Evolutionary conservation across 352 stramenopile species (phyloP), one percentile per base, ranked within the genome.

Genomic region (Phytophthora cactorum): DNA sequence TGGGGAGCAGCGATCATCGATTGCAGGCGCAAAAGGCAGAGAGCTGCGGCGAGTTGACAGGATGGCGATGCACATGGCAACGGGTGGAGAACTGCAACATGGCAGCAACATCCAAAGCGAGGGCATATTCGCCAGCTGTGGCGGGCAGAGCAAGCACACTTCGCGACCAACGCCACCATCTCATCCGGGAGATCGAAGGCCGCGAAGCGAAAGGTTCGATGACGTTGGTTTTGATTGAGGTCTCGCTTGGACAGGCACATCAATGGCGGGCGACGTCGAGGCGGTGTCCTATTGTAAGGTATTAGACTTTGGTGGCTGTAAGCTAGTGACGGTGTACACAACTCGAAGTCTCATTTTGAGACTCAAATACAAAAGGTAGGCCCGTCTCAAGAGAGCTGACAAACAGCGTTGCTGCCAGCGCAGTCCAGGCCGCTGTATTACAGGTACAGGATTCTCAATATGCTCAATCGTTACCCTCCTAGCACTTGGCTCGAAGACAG

Each of bases 61-160:
- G 52, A 3, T 22, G 47, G 38, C 38, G 38, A 44, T 38, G 32
- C 32, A 38, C 32, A 38, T 38, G 32, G 32, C 32, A 34, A 1
- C 7, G 32, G 32, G 32, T 12, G 32, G 59, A 39, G 22, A 49
- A 62, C 59, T 47, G 59, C 41, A 67, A 47, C 51, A 61, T 54
- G 59, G 50, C 50, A 39, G 41, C 31, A 67, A 41, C 52, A 61
- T 41, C 36, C 59, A 59, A 60, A 66, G 49, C 39, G 41, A n/a
- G 41, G 51, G 32, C 58, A 10, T 6, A 39, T 53, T 45, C 14
- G 60, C 51, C 43, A 55, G 29, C 52, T 56, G 50, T 52, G 14
- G 14, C 60, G 60, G 41, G 34, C 52, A 68, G 49, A 57, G 25
- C 34, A 31, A 56, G 57, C 57, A 44, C 15, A 44, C 6, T 44